phyloP scores from a whole-genome alignment of 75 land plant species.

The Pseudotsuga menziesii region DNA sequence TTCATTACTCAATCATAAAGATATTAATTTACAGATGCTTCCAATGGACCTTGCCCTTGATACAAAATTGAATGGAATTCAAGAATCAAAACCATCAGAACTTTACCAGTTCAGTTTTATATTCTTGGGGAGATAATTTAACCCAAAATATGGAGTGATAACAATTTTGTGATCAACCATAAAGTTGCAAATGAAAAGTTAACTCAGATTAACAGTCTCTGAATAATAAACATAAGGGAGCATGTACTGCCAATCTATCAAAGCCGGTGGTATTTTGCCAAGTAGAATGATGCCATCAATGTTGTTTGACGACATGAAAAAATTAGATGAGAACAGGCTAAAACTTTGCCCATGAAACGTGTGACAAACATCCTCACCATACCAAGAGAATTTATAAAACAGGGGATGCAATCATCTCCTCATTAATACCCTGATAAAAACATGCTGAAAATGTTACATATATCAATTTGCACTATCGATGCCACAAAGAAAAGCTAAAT shows the following conservation, averaged over 20 bases:
- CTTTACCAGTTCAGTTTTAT: background rate
- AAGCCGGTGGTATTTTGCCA: background rate
- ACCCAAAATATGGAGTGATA: background rate
- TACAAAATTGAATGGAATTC: background rate
- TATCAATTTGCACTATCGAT: conserved; percentile 2
- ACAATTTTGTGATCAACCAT: background rate
- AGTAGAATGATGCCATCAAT: conserved; percentile 3
- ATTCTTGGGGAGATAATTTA: background rate
- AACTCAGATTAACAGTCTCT: background rate
- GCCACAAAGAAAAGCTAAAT: conserved; percentile 7
- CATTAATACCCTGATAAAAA: background rate
- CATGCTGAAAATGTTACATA: background rate
- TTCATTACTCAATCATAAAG: too few relatives aligned
- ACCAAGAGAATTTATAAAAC: background rate
- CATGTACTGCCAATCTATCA: background rate
- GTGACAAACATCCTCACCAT: background rate
- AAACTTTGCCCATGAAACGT: background rate
- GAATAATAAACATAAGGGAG: background rate
- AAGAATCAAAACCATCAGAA: background rate
- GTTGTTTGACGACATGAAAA: conserved; percentile 3
- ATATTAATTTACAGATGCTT: too few relatives aligned
- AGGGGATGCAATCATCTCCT: background rate
- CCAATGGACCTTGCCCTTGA: background rate
- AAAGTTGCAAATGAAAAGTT: background rate
- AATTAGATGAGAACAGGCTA: background rate